A percentile compares a stretch with the other conserved stretches of the same genome.
Conservation (phyloP, 2,329 filamentous ascomycete species). For the Talaromyces sp. region DNA sequence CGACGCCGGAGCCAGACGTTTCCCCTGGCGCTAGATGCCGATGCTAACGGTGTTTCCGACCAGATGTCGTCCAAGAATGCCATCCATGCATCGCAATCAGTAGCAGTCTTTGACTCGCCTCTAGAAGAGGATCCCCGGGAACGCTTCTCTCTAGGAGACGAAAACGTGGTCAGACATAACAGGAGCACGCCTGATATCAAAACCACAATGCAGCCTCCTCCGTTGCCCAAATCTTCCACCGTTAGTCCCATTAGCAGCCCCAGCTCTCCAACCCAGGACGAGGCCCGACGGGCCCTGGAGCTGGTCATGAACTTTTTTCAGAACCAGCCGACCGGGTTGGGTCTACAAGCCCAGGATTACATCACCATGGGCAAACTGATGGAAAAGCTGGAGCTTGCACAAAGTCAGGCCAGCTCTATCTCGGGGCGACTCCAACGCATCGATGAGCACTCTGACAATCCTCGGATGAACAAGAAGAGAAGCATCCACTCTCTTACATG, state of each 20-base stretch:
- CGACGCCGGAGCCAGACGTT: slow-evolving; percentile 85
- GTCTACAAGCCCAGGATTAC: slow-evolving; percentile 65
- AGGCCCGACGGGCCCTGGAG: slow-evolving; percentile 75
- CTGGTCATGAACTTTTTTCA: slow-evolving; percentile 78
- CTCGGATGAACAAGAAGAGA: slow-evolving; percentile 39
- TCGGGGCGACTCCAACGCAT: slow-evolving; percentile 41
- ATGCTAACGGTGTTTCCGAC: slow-evolving; percentile 43
- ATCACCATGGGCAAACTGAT: slow-evolving; percentile 73
- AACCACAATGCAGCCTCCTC: slow-evolving; percentile 34
- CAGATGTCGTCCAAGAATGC: slow-evolving; percentile 50
- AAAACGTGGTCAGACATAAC: slow-evolving; percentile 36
- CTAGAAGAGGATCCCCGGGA: slow-evolving; percentile 37
- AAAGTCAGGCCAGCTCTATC: slow-evolving; percentile 34
- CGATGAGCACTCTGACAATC: slow-evolving; percentile 36
- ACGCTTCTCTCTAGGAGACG: slow-evolving; percentile 14
- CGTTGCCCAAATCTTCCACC: slow-evolving; percentile 32
- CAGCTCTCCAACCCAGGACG: slow-evolving; percentile 71
- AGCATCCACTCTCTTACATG: slow-evolving; percentile 39
- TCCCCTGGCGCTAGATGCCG: slow-evolving; percentile 53
- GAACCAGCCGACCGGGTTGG: slow-evolving; percentile 60
- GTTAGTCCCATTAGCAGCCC: slow-evolving; percentile 52
- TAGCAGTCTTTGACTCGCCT: slow-evolving; percentile 46
- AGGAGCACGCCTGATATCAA: slow-evolving; percentile 41
- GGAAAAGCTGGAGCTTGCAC: slow-evolving; percentile 72
- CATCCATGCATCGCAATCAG: slow-evolving; percentile 32